A percentile compares a stretch with the other conserved stretches of the same genome.
Conservation (phyloP, 208 protist genomes). For the Histomonas meleagridis region DNA sequence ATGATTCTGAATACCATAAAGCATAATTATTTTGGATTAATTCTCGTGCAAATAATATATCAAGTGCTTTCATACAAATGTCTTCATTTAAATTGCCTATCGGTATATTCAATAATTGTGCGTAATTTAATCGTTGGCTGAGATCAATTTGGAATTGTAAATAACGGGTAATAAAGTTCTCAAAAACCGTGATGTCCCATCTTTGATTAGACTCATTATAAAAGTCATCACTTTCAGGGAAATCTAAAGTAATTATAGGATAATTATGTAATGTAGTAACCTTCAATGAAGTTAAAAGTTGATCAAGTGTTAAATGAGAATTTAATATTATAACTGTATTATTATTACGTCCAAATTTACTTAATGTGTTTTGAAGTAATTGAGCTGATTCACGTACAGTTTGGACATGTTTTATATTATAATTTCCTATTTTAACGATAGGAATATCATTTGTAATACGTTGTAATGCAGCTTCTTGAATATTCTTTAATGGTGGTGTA, state of each 20-base stretch:
- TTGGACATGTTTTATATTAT: neutral
- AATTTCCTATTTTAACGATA: neutral
- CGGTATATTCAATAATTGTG: neutral
- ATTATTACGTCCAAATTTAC: neutral
- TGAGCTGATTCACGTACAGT: neutral
- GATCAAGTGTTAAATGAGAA: neutral
- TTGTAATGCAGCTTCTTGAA: neutral
- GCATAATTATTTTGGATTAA: neutral
- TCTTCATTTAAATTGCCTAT: neutral
- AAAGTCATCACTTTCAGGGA: neutral
- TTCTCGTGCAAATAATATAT: slow-evolving; percentile 2
- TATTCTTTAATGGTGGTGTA: neutral
- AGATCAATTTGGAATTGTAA: neutral
- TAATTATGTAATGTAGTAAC: neutral
- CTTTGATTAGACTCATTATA: neutral
- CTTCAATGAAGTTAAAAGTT: neutral
- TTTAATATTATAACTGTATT: neutral
- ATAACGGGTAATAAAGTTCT: neutral
- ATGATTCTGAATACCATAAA: neutral
- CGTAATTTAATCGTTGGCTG: neutral
- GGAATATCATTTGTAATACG: neutral
- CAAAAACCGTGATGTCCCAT: neutral
- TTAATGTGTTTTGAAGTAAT: neutral
- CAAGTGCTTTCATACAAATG: neutral
- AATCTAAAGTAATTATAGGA: slow-evolving; percentile 10